Evolutionary conservation across 805 yeast species (phyloP), one percentile per base, ranked within the genome.

Genomic region (Grigorovia jiainica): DNA sequence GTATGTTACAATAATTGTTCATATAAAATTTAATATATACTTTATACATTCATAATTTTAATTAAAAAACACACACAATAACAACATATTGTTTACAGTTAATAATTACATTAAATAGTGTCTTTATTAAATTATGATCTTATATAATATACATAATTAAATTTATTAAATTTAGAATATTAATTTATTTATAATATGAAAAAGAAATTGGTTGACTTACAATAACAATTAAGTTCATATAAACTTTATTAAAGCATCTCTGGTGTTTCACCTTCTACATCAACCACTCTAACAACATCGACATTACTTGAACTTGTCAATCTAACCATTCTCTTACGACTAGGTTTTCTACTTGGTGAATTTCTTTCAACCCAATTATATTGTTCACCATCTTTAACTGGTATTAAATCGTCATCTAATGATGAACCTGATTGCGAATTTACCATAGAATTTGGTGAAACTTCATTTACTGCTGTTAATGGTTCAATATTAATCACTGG

Each of bases 291-390:
- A 5, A 55, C 53, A 17, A 62, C 54, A 39, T 58, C 55, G 20
- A 63, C 60, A 21, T 63, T 58, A 32, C 64, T 60, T 31, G 53
- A 58, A 43, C 64, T 54, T 16, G 57, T 56, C 36, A 67, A 55
- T 27, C 59, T 60, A 10, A 61, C 67, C 39, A 69, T 46, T 43
- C 64, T 60, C 18, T 70, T 71, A 30, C 60, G 49, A 33, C 61
- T 60, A n/a, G 55, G 51, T 29, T 50, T 47, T 24, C 57, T 54
- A 16, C 49, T 52, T 11, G 60, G 54, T 31, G 47, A 46, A 23
- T 48, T 49, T 33, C 51, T 49, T 25, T 53, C 54, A 16, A 59
- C 54, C 65, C 65, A 60, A 39, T 50, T 49, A 38, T 47, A 59
- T 18, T 45, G 50, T 19, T 55, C 49, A 23, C 58, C 66, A 41